These are phyloP conservation scores for Pleurotus sapidus DNA, from an alignment of 768 basidiomycete species.

Conservation along the genomic window DNA sequence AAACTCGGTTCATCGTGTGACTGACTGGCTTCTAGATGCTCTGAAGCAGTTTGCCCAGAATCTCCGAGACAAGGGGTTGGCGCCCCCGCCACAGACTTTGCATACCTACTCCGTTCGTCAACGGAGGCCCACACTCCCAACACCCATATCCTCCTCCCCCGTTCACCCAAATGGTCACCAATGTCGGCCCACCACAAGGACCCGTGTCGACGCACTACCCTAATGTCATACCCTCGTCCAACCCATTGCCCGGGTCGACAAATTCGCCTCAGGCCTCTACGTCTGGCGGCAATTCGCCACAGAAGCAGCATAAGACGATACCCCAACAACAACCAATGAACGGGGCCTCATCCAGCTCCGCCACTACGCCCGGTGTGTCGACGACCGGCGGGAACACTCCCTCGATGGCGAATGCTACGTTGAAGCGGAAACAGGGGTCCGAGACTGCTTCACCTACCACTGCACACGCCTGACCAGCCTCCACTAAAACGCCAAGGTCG, in stretches of 20 bases:
- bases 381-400: conserved; percentile 47
- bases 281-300: conserved; percentile 53
- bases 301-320: conserved; percentile 63
- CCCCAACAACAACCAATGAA: conserved; percentile 31
- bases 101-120: conserved; percentile 14
- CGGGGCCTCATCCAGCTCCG: conserved; percentile 26
- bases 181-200: conserved; percentile 5
- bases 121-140: conserved; percentile 13
- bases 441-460: conserved; percentile 51
- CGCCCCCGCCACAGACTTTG: conserved; percentile 13
- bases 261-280: conserved; percentile 50
- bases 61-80: conserved; percentile 27
- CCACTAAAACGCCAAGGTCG: conserved; percentile 49
- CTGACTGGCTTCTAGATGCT: conserved; percentile 29
- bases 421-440: conserved; percentile 53
- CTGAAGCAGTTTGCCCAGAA: conserved; percentile 35
- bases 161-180: conserved; percentile 1
- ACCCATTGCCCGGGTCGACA: conserved; percentile 36
- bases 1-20: conserved; percentile 2
- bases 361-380: conserved; percentile 28
- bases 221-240: conserved; percentile 45
- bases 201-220: conserved; percentile 33
- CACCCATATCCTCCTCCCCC: conserved; percentile 12
- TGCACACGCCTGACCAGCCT: conserved; percentile 41
- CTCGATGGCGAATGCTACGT: conserved; percentile 40